Evolutionary conservation across 805 yeast species (phyloP).

Genomic region (Metschnikowia anglica): DNA sequence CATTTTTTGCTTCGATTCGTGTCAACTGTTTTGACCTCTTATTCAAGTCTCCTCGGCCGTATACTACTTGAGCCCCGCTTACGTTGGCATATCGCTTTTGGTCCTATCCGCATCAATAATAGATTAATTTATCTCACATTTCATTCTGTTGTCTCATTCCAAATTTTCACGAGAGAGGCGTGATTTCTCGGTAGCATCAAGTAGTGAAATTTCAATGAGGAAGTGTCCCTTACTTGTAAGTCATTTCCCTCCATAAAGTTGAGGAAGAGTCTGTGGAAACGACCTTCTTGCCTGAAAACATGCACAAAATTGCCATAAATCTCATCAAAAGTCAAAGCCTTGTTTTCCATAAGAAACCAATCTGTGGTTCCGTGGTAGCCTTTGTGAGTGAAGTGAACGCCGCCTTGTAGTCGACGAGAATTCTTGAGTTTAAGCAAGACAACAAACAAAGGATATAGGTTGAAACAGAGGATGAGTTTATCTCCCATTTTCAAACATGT

Average conservation of each 20-base stretch:
- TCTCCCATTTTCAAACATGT: conserved; percentile 53
- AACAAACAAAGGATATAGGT: conserved; percentile 86
- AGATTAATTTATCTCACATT: conserved; percentile 2
- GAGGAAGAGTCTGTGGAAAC: conserved; percentile 14
- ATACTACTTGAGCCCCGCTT: neutral
- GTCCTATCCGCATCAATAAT: neutral
- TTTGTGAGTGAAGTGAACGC: conserved; percentile 37
- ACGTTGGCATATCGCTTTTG: neutral
- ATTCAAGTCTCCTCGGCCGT: neutral
- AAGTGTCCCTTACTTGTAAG: conserved; percentile 15
- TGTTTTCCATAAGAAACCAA: conserved; percentile 35
- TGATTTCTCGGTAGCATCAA: conserved; percentile 20
- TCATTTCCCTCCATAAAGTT: conserved; percentile 19
- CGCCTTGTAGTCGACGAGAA: conserved; percentile 60
- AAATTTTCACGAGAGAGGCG: conserved; percentile 7
- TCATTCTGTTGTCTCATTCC: conserved; percentile 6
- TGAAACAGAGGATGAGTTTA: conserved; percentile 59
- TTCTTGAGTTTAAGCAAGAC: conserved; percentile 77
- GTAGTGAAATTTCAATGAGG: conserved; percentile 18
- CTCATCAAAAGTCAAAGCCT: conserved; percentile 37
- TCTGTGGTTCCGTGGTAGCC: conserved; percentile 18
- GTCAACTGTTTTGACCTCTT: neutral
- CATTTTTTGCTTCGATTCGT: neutral
- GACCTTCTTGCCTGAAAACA: conserved; percentile 22
- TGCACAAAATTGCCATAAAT: conserved; percentile 33